phyloP scores from a whole-genome alignment of 306 rosid genomes.

The Lupinus albus region DNA sequence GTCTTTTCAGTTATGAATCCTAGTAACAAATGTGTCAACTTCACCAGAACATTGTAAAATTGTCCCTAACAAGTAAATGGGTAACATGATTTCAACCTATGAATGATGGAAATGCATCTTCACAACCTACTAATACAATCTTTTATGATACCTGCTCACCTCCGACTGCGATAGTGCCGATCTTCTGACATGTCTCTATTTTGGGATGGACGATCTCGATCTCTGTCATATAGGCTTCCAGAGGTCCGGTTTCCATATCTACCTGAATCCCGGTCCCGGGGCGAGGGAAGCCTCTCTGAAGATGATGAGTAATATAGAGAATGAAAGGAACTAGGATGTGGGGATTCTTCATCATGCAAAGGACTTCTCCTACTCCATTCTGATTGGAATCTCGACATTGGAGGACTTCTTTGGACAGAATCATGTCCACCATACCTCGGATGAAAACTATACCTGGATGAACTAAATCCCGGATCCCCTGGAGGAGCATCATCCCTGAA shows the following conservation, averaged over 20 bases:
- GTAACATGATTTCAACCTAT: conserved; percentile 6
- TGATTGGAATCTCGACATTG: conserved; percentile 43
- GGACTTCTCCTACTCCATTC: conserved; percentile 68
- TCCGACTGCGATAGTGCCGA: conserved; percentile 52
- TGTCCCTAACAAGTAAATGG: conserved; percentile 32
- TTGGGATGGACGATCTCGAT: conserved; percentile 42
- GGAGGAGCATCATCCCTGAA: conserved; percentile 80
- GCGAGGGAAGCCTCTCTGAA: conserved; percentile 45
- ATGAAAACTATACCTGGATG: conserved; percentile 55
- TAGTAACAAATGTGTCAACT: no score
- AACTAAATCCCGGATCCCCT: conserved; percentile 60
- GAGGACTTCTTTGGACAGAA: conserved; percentile 48
- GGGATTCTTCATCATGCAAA: conserved; percentile 49
- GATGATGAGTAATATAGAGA: conserved; percentile 50
- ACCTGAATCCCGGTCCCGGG: conserved; percentile 42
- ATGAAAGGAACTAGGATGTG: conserved; percentile 39
- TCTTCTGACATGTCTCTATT: conserved; percentile 50
- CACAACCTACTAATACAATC: conserved; percentile 30
- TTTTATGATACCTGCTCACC: conserved; percentile 42
- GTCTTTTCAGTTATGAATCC: no score
- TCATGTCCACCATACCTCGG: conserved; percentile 66
- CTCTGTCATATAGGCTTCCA: conserved; percentile 47
- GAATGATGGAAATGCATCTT: conserved; percentile 27
- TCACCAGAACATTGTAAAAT: conserved; percentile 42
- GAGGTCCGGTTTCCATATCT: conserved; percentile 45